Evolutionary conservation across 2,329 filamentous ascomycete species (phyloP).

Genomic region (Macroventuria anomochaeta): DNA sequence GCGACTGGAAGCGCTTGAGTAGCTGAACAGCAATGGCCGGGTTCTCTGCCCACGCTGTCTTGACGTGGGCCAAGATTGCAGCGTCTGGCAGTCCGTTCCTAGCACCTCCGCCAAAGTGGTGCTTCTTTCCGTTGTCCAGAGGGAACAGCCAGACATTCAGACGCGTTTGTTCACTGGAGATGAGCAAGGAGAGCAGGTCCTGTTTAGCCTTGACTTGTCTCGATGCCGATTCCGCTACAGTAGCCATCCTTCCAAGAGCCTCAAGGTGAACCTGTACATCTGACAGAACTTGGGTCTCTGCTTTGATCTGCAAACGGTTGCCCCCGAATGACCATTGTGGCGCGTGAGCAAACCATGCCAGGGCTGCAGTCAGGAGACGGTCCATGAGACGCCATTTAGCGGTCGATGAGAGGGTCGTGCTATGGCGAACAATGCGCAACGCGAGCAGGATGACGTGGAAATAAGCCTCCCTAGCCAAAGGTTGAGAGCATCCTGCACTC

Average conservation of each 20-base stretch:
- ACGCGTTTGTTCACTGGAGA: constrained; percentile 84
- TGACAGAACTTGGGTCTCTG: constrained; percentile 80
- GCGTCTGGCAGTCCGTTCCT: constrained; percentile 53
- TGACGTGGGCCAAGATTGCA: constrained; percentile 68
- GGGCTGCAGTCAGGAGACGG: constrained; percentile 80
- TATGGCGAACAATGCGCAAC: constrained; percentile 75
- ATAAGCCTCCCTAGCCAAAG: constrained; percentile 88
- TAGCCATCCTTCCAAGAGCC: constrained; percentile 66
- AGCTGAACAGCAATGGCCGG: constrained; percentile 89
- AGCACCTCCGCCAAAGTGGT: constrained; percentile 55
- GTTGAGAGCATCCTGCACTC: constrained; percentile 69
- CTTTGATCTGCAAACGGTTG: constrained; percentile 90
- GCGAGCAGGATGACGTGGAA: constrained; percentile 88
- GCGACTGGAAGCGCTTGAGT: constrained; percentile 76
- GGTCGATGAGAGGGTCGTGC: constrained; percentile 67
- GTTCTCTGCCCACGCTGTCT: constrained; percentile 85
- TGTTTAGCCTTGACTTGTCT: constrained; percentile 79
- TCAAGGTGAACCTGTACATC: constrained; percentile 76
- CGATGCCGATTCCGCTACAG: constrained; percentile 55
- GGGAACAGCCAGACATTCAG: constrained; percentile 91
- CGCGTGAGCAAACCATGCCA: constrained; percentile 85
- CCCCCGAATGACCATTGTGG: constrained; percentile 96
- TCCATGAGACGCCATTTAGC: constrained; percentile 87
- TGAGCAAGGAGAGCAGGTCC: constrained; percentile 77
- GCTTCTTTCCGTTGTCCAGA: constrained; percentile 67